Conservation (phyloP, 192 early-diverging fungal species). For the Coemansia sp. region DNA sequence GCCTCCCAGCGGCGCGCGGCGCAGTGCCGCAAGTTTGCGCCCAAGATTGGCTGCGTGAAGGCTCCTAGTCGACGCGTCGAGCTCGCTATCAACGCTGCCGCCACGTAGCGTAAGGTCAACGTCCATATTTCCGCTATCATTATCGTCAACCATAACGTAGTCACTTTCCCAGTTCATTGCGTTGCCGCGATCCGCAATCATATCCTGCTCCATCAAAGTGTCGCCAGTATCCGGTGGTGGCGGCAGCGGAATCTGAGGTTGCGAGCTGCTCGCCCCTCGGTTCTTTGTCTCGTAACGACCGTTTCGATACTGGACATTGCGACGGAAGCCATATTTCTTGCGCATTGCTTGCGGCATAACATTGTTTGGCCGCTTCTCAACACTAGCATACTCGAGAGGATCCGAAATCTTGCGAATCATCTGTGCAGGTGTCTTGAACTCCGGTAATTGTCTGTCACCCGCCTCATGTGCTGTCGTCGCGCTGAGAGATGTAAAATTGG, state of each 20-base stretch:
- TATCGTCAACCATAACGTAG: slow-evolving; percentile 49
- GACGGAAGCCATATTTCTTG: slow-evolving; percentile 47
- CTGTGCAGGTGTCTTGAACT: slow-evolving; percentile 5
- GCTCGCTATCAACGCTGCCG: slow-evolving; percentile 35
- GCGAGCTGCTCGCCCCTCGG: slow-evolving; percentile 12
- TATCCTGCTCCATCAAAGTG: slow-evolving; percentile 16
- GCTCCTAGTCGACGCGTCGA: slow-evolving; percentile 10
- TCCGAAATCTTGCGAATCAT: slow-evolving; percentile 51
- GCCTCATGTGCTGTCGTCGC: slow-evolving; percentile 4
- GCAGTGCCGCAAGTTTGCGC: slow-evolving; percentile 32
- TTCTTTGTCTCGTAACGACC: slow-evolving; percentile 20
- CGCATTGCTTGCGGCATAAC: slow-evolving; percentile 31
- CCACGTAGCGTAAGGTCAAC: slow-evolving; percentile 32
- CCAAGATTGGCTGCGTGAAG: slow-evolving; percentile 31
- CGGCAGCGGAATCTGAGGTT: slow-evolving; percentile 24
- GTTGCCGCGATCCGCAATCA: not conserved
- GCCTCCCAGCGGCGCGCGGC: slow-evolving; percentile 31
- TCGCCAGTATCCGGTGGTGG: slow-evolving; percentile 30
- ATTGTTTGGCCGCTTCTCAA: slow-evolving; percentile 39
- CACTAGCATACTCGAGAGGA: slow-evolving; percentile 42
- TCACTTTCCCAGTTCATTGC: slow-evolving; percentile 31
- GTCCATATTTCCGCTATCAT: slow-evolving; percentile 20
- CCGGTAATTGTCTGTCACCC: not conserved
- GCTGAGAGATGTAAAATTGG: slow-evolving; percentile 19
- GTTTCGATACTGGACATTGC: slow-evolving; percentile 46